Percentiles rank a stretch among this genome's conserved stretches.
These are phyloP conservation scores for Rhizomucor pusillus DNA, from an alignment of 371 early-diverging fungal genomes.

Conservation along the genomic window DNA sequence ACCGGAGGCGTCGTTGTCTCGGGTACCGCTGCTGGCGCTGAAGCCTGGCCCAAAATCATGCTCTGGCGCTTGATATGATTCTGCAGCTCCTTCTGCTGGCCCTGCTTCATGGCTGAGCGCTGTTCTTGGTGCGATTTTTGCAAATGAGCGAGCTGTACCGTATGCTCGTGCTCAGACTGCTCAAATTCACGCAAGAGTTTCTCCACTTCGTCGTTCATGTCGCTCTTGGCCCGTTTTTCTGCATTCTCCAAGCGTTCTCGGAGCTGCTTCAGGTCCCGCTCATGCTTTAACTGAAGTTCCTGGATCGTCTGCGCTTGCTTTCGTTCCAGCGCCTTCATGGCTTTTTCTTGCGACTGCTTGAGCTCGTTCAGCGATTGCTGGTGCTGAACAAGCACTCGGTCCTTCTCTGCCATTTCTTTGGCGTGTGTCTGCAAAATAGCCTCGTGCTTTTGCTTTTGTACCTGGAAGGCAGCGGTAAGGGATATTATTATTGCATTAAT, in stretches of 20 bases:
- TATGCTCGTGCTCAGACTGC: conserved; percentile 46
- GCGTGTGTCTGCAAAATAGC: conserved; percentile 38
- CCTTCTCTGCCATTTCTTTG: conserved; percentile 44
- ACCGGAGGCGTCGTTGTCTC: conserved; percentile 29
- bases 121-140: conserved; percentile 39
- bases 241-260: conserved; percentile 28
- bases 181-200: conserved; percentile 46
- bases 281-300: conserved; percentile 25
- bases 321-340: conserved; percentile 30
- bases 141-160: conserved; percentile 32
- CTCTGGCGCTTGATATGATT: conserved; percentile 13
- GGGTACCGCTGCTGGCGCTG: conserved; percentile 41
- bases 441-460: conserved; percentile 47
- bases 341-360: conserved; percentile 27
- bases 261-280: conserved; percentile 20
- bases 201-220: conserved; percentile 44
- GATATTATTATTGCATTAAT: background rate
- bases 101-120: conserved; percentile 30
- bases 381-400: conserved; percentile 26
- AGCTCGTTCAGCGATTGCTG: conserved; percentile 36
- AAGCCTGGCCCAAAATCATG: conserved; percentile 15
- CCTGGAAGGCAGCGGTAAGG: conserved; percentile 12
- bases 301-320: conserved; percentile 27
- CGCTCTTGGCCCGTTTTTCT: conserved; percentile 34
- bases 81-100: conserved; percentile 26